Base-by-base conservation (phyloP, 371 early-diverging fungal genomes). In the Nematocida parisii region DNA sequence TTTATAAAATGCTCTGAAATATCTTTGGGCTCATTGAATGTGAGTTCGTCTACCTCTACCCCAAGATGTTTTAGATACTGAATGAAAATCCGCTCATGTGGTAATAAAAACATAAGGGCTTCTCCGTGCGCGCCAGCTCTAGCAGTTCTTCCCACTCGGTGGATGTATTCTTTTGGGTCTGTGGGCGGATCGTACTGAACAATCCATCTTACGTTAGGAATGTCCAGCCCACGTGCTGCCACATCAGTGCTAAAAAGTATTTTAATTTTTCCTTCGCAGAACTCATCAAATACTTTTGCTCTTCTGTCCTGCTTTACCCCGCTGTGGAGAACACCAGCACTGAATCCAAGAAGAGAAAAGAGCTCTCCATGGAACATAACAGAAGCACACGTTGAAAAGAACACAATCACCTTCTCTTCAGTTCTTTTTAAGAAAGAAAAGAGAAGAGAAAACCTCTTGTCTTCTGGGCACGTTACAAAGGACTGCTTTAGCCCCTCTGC, bases 371-470 rank as follows among this genome's bases (percentile, higher is more conserved):
- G 84, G 73, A 80, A 86, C 33, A 84, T 74, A 5, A 86, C 87
- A 50, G 84, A 71, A 6, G 71, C 75, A 77, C 87, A 86, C 5
- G 87, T 86, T 13, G 84, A 66, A 72, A 85, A 86, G 61, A 86
- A 86, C 22, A 86, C 83, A 74, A 86, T 85, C 20, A 64, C 61
- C 58, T 83, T 82, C 40, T 80, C 71, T 18, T 73, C 67, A 15
- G 68, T 77, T 56, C 50, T 15, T 56, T 70, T 77, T 9, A 77
- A 42, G 44, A 77, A 57, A 39, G 80, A 77, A 27, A 77, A 77
- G 62, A 95, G 94, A 89, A 97, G 96, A 87, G 96, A 95, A 90
- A 97, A 94, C 90, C 94, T 93, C 40, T 96, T 90, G 91, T 88
- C 95, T 6, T 94, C 94, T 82, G 95, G 94, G 40, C 96, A 89